Evolutionary conservation across 805 yeast species (phyloP), one percentile per base, ranked within the genome.

Genomic region (Suhomyces sp.): DNA sequence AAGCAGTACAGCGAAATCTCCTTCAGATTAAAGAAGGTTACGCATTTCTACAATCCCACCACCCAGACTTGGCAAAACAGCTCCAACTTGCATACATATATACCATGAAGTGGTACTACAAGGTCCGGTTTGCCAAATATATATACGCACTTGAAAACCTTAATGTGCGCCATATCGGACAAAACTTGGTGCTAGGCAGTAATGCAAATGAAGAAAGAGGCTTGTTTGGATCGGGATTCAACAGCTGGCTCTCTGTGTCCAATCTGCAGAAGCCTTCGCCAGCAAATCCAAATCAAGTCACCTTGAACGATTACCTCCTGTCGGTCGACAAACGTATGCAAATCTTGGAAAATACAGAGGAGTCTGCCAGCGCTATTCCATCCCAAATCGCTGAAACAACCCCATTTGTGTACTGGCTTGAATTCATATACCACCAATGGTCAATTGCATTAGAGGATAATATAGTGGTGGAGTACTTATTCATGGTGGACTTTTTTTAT

Each of bases 31-130:
- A 80, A 55, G 89, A 86, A 48, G 76, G 83, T 1, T 88, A 72
- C 59, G 70, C 71, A 3, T 90, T 88, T 54, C 66, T 93, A 38
- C 66, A 73, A 4, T 61, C 69, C 4, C 80, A 83, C 48, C 81
- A 87, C 53, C 76, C 80, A 7, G 77, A 83, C 6, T 70, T 94
- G 51, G 93, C 96, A 0, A 65, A 72, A 13, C 94, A 90, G 62
- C 76, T 94, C 40, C 79, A 84, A 51, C 80, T 81, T 60, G 98
- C 97, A 0, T 94, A 94, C 66, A 72, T 85, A 17, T 85, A 84
- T 62, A 93, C 98, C 2, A 92, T 94, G 89, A 77, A 82, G 61
- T 94, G 99, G 99, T 94, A 93, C 71, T 94, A 94, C 67, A 77
- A 80, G 53, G 80, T 87, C 52, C 82, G 88, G 59, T 93, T 92